These are phyloP conservation scores for Cerioporus squamosus DNA, from an alignment of 1,284 basidiomycete genomes.

Conservation along the genomic window DNA sequence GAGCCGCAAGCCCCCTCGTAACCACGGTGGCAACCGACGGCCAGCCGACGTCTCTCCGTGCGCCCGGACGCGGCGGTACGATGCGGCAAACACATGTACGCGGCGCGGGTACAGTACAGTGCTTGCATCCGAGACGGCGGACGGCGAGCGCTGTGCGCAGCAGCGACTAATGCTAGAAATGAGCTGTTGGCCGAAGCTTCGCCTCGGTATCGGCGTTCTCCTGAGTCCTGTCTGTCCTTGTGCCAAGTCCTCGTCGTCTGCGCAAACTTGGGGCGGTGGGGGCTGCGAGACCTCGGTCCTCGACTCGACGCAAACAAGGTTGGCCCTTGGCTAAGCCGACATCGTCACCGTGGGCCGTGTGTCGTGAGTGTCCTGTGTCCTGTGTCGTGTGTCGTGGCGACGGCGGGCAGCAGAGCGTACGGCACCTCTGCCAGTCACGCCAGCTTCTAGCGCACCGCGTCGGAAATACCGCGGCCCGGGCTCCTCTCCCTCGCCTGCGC, in stretches of 20 bases:
- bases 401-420: neutral
- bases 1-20: slow-evolving; percentile 4
- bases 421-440: neutral
- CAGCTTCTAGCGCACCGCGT: slow-evolving; percentile 5
- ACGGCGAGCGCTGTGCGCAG: too few relatives aligned
- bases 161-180: too few relatives aligned
- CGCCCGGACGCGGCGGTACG: neutral
- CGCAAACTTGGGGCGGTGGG: too few relatives aligned
- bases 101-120: too few relatives aligned
- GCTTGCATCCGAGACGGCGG: too few relatives aligned
- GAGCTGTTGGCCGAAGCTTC: too few relatives aligned
- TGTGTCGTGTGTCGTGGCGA: slow-evolving; percentile 1
- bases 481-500: too few relatives aligned
- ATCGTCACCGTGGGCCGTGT: neutral
- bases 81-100: neutral
- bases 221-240: too few relatives aligned
- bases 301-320: neutral
- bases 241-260: too few relatives aligned
- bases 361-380: too few relatives aligned
- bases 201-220: too few relatives aligned
- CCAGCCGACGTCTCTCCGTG: neutral
- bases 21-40: slow-evolving; percentile 13
- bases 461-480: slow-evolving; percentile 14
- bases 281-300: too few relatives aligned
- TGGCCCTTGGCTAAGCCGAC: neutral